Base-by-base conservation (phyloP, 805 yeast species). In the Lachancea lanzarotensis region DNA sequence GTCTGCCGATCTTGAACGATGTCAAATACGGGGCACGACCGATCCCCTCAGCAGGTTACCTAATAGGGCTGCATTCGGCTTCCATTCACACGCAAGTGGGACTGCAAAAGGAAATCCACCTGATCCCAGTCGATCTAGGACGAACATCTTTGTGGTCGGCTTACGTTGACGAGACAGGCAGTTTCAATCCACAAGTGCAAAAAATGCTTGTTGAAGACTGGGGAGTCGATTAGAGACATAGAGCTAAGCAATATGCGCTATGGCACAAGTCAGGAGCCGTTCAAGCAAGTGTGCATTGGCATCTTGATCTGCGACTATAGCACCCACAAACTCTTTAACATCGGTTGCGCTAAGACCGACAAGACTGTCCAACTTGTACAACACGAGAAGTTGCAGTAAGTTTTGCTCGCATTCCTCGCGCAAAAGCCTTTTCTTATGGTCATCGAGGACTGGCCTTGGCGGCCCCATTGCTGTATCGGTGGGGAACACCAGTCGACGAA, bases 391-490 rank as follows among this genome's bases (percentile, higher is more conserved):
- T 27, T 47, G 41, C 49, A 55, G 53, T 35, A 69, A n/a, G 22
- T 57, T 50, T 19, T 50, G 43, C 16, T 56, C 54, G 36, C 67
- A 57, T 3, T 60, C 52, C 6, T 27, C 17, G 13, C 37, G 43
- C 30, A 40, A 26, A n/a, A 22, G 12, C 20, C 13, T 13, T 33
- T 25, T 68, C 46, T 73, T 75, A 18, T 58, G 66, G 0, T 56
- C 62, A 10, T 60, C 56, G 1, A 81, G 79, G n/a, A 65, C 60
- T 2, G 62, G 53, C 18, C 73, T 54, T 3, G 74, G 66, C 3
- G 75, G 74, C 0, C 80, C 80, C 73, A 76, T 69, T n/a, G 57
- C 56, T 13, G 69, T 73, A 53, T 76, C 78, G 20, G 58, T 59
- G 2, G 81, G 79, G 47, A 75, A 76, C n/a, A 75, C 49, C 26